phyloP scores from a whole-genome alignment of 495 filamentous ascomycete species.

The Bombardia bombarda region DNA sequence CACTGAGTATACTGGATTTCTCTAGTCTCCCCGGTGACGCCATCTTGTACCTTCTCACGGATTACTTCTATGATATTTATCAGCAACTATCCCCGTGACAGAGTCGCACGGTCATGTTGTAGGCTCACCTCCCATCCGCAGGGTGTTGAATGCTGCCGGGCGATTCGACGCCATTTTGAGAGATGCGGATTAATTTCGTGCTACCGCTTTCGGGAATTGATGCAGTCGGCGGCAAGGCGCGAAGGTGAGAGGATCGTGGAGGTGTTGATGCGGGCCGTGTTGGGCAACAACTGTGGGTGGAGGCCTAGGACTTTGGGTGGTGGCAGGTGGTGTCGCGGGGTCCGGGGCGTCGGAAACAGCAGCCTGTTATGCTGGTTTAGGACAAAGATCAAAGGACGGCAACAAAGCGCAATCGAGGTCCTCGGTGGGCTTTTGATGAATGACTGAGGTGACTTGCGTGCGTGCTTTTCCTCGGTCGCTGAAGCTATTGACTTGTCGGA shows the following conservation, averaged over 20 bases:
- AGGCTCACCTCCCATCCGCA: conserved; percentile 47
- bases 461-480: conserved; percentile 4
- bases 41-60: conserved; percentile 98
- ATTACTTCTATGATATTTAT: conserved; percentile 66
- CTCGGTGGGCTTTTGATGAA: no score
- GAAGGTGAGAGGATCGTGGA: conserved; percentile 19
- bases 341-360: no score
- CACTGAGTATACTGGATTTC: conserved; percentile 98
- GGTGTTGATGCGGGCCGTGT: conserved; percentile 32
- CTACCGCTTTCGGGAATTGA: conserved; percentile 20
- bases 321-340: conserved; percentile 7
- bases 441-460: no score
- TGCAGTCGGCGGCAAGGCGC: conserved; percentile 16
- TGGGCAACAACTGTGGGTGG: conserved; percentile 38
- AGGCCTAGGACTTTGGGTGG: conserved; percentile 5
- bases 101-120: not conserved
- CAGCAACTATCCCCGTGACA: not conserved
- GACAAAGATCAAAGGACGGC: not conserved
- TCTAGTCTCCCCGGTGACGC: conserved; percentile 87
- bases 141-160: conserved; percentile 44
- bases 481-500: conserved; percentile 9
- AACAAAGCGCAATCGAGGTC: no score
- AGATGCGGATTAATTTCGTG: conserved; percentile 18
- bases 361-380: not conserved
- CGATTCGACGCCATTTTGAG: conserved; percentile 42